Percentiles rank a stretch among this genome's conserved stretches.
phyloP scores from a whole-genome alignment of 306 rosid species.

The Delonix regia region DNA sequence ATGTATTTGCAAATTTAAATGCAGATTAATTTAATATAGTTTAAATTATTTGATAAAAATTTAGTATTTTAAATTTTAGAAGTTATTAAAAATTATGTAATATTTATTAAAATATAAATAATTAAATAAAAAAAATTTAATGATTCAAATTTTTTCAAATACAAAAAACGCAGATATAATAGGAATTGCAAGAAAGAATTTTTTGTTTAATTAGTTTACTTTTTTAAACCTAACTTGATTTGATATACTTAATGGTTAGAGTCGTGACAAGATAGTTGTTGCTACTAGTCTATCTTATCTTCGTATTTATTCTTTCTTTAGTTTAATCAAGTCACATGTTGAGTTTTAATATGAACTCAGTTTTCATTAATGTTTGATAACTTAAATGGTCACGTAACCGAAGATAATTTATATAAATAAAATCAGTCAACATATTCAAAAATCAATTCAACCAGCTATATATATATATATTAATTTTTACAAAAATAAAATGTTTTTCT shows the following conservation, averaged over 20 bases:
- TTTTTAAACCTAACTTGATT: background rate
- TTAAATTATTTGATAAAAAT: no score
- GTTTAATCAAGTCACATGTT: background rate
- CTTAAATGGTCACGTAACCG: background rate
- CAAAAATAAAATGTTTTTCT: no score
- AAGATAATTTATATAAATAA: background rate
- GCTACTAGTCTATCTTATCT: background rate
- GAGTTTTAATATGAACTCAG: background rate
- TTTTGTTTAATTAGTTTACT: background rate
- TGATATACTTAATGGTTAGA: background rate
- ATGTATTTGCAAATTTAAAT: no score
- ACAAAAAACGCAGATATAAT: no score
- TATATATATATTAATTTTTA: no score
- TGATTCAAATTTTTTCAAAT: no score
- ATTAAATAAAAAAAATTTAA: no score
- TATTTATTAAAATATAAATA: no score
- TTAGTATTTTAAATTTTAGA: no score
- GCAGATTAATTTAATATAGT: no score
- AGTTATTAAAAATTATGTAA: no score
- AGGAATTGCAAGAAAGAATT: background rate
- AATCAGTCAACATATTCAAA: background rate
- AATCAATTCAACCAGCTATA: background rate
- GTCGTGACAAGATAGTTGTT: background rate
- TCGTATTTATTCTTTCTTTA: background rate
- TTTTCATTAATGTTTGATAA: background rate